phyloP scores from a whole-genome alignment of 257 asterid genomes.

The Solanum acaule region DNA sequence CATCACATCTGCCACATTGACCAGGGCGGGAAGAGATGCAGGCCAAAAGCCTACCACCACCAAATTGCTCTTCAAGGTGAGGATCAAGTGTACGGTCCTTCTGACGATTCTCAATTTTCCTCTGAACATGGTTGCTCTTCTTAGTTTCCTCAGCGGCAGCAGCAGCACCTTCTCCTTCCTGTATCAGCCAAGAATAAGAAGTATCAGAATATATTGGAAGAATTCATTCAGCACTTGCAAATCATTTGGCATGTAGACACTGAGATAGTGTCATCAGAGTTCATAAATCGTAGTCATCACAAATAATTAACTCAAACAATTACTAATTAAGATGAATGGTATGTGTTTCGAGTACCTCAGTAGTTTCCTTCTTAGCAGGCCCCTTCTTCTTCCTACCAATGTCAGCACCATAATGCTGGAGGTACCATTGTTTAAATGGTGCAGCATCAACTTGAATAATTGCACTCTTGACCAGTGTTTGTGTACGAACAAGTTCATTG shows the following conservation, averaged over 20 bases:
- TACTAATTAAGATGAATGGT: neutral
- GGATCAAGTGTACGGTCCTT: conserved; percentile 27
- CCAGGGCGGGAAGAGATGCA: conserved; percentile 52
- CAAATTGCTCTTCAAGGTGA: conserved; percentile 48
- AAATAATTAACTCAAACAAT: neutral
- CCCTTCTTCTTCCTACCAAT: conserved; percentile 34
- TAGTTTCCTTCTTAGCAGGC: conserved; percentile 16
- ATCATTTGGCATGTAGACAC: neutral
- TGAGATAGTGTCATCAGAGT: neutral
- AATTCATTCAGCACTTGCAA: neutral
- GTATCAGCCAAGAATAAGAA: neutral
- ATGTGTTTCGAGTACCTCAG: conserved; percentile 13
- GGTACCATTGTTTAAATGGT: conserved; percentile 32
- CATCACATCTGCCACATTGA: conserved; percentile 53
- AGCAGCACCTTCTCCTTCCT: conserved; percentile 31
- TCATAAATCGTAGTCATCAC: neutral
- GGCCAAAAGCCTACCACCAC: conserved; percentile 37
- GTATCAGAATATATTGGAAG: neutral
- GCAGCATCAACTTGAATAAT: conserved; percentile 36
- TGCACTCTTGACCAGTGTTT: conserved; percentile 32
- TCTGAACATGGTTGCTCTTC: conserved; percentile 38
- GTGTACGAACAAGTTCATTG: conserved; percentile 36
- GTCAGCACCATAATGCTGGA: conserved; percentile 35
- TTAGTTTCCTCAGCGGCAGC: conserved; percentile 26
- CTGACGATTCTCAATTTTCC: conserved; percentile 39